phyloP scores from a whole-genome alignment of 306 rosid genomes.

The Betula pendula region DNA sequence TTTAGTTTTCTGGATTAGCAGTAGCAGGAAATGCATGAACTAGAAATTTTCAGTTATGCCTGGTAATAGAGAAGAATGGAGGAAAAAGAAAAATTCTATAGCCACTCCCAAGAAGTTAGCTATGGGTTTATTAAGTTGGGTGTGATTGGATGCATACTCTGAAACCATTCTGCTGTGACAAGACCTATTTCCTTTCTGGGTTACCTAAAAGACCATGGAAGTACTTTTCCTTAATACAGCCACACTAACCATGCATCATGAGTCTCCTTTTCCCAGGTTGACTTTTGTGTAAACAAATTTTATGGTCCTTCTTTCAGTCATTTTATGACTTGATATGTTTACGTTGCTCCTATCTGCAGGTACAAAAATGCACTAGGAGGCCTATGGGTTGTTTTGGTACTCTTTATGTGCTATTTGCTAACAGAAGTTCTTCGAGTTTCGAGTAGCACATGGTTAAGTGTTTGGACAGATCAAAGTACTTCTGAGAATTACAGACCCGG shows the following conservation, averaged over 20 bases:
- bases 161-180: neutral
- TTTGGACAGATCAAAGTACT: conserved; percentile 72
- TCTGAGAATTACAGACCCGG: conserved; percentile 48
- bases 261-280: neutral
- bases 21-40: neutral
- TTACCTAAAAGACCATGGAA: neutral
- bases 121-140: neutral
- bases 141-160: neutral
- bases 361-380: conserved; percentile 86
- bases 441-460: conserved; percentile 80
- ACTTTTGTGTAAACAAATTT: neutral
- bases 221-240: neutral
- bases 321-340: neutral
- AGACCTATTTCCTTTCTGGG: neutral
- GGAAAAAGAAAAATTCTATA: neutral
- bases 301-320: neutral
- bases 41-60: neutral
- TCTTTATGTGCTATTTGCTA: conserved; percentile 54
- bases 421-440: conserved; percentile 79
- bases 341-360: conserved; percentile 41
- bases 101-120: neutral
- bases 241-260: neutral
- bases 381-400: conserved; percentile 64
- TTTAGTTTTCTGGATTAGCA: neutral
- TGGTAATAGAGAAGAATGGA: neutral